A percentile compares a stretch with the other conserved stretches of the same genome.
Conservation (phyloP, 192 early-diverging fungal genomes). For the Jimgerdemannia lactiflua region DNA sequence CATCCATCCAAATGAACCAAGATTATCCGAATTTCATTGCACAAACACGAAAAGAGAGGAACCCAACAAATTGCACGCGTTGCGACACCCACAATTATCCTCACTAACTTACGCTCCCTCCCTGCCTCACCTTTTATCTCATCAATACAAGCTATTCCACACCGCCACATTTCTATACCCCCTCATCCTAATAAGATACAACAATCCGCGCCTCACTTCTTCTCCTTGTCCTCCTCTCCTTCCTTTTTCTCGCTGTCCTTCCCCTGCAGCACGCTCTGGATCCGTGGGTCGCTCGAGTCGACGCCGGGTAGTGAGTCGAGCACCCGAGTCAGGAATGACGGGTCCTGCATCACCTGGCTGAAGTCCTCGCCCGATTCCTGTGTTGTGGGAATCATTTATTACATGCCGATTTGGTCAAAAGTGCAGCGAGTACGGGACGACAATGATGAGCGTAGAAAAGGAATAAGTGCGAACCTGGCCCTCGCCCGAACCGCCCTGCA, state of each 20-base stretch:
- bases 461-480: slow-evolving; percentile 15
- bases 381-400: slow-evolving; percentile 10
- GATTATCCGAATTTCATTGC: too few species aligned
- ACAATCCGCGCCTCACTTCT: neutral
- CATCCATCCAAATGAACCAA: too few species aligned
- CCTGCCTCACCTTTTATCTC: too few species aligned
- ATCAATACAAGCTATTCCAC: too few species aligned
- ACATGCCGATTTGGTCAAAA: too few species aligned
- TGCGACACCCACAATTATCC: too few species aligned
- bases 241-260: slow-evolving; percentile 38
- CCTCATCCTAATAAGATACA: too few species aligned
- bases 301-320: slow-evolving; percentile 85
- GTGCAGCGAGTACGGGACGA: too few species aligned
- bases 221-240: slow-evolving; percentile 24
- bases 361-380: slow-evolving; percentile 44
- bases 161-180: too few species aligned
- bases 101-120: too few species aligned
- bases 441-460: neutral
- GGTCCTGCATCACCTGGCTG: slow-evolving; percentile 21
- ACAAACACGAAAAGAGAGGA: too few species aligned
- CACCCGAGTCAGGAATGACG: slow-evolving; percentile 68
- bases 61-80: too few species aligned
- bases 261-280: slow-evolving; percentile 60
- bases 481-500: slow-evolving; percentile 27
- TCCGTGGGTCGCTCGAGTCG: slow-evolving; percentile 78